Percentiles rank a stretch among this genome's conserved stretches.
These are phyloP conservation scores for Ricinus communis DNA, from an alignment of 345 rosid species.

Conservation along the genomic window DNA sequence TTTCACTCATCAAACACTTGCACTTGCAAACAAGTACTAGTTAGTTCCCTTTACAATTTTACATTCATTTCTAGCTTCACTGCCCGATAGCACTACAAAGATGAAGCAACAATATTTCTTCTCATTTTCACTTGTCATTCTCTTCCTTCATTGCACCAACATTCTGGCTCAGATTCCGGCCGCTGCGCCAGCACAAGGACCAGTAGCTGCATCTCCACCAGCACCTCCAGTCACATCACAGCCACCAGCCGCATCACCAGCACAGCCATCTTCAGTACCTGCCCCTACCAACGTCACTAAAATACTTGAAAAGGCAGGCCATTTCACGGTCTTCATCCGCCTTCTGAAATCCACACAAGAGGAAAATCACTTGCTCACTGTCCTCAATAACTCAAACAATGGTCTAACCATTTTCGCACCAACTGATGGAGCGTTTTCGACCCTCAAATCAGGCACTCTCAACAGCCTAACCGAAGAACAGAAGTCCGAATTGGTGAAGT, in stretches of 20 bases:
- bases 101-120: neutral
- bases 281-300: constrained; percentile 19
- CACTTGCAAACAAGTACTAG: no score
- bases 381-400: constrained; percentile 29
- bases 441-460: constrained; percentile 24
- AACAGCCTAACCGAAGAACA: constrained; percentile 25
- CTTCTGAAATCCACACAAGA: constrained; percentile 24
- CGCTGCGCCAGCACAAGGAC: constrained; percentile 14
- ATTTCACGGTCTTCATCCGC: constrained; percentile 23
- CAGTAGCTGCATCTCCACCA: constrained; percentile 1
- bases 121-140: constrained; percentile 2
- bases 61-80: neutral
- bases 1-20: constrained; percentile 10
- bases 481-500: constrained; percentile 26
- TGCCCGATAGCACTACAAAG: neutral
- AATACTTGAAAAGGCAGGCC: constrained; percentile 26
- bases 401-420: constrained; percentile 33
- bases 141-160: constrained; percentile 8
- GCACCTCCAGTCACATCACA: neutral
- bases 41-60: neutral
- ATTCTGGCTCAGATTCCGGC: constrained; percentile 22
- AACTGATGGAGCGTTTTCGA: constrained; percentile 18
- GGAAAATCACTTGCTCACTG: constrained; percentile 23
- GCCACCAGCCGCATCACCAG: constrained; percentile 17
- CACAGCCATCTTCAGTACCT: constrained; percentile 20